A percentile compares a stretch with the other conserved stretches of the same genome.
phyloP scores from a whole-genome alignment of 768 basidiomycete genomes.

The Pleurotus pulmonarius region DNA sequence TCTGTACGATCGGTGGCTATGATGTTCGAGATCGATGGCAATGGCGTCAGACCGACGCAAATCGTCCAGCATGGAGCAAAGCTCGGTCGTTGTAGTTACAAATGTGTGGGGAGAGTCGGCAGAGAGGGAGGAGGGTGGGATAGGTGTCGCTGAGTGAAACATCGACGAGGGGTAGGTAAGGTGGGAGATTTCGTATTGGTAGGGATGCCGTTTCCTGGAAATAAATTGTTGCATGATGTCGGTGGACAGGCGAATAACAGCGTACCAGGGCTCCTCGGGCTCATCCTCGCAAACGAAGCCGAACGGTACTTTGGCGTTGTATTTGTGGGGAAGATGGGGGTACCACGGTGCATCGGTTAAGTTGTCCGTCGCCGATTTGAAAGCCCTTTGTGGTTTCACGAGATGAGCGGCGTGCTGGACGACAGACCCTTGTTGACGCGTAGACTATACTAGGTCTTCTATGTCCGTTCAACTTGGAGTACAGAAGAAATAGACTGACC shows the following conservation, averaged over 20 bases:
- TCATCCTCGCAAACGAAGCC: conserved; percentile 39
- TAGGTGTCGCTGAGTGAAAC: conserved; percentile 50
- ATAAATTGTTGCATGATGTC: background rate
- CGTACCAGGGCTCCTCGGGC: conserved; percentile 2
- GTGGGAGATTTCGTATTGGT: conserved; percentile 81
- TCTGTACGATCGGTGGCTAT: too few species aligned
- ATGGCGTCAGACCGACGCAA: conserved; percentile 55
- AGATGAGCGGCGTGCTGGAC: conserved; percentile 75
- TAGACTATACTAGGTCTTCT: too few species aligned
- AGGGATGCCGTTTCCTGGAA: conserved; percentile 60
- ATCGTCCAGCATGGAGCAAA: conserved; percentile 62
- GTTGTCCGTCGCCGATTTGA: conserved; percentile 61
- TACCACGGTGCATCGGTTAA: conserved; percentile 55
- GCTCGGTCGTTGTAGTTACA: conserved; percentile 53
- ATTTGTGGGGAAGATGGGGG: conserved; percentile 71
- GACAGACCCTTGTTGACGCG: conserved; percentile 22
- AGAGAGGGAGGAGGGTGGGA: conserved; percentile 48
- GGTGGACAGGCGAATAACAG: conserved; percentile 11
- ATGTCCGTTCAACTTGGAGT: background rate
- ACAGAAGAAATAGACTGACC: background rate
- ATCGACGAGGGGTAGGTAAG: conserved; percentile 67
- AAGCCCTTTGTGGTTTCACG: conserved; percentile 77
- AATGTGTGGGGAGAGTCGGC: conserved; percentile 67
- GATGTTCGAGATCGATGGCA: too few species aligned
- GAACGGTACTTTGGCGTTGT: conserved; percentile 81